phyloP scores from a whole-genome alignment of 768 basidiomycete genomes.

The Hemileccinum rubropunctum region DNA sequence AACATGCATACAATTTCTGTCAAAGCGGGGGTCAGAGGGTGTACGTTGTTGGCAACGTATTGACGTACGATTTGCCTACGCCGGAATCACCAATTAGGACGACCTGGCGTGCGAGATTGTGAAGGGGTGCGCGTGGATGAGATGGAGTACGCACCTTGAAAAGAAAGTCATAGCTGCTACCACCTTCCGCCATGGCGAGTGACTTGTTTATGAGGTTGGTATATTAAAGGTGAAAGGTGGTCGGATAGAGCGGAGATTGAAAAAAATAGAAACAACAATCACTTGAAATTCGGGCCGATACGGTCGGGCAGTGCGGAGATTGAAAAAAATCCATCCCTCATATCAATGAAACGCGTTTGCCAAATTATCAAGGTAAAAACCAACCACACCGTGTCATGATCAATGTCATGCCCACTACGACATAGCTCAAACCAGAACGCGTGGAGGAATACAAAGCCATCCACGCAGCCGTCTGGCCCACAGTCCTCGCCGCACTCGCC shows the following conservation, averaged over 20 bases:
- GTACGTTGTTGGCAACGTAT: background rate
- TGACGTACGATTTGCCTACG: slow-evolving; percentile 96
- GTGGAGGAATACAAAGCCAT: slow-evolving; percentile 53
- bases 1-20: slow-evolving; percentile 34
- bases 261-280: slow-evolving; percentile 4
- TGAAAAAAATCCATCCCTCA: slow-evolving; percentile 11
- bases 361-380: slow-evolving; percentile 66
- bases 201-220: background rate
- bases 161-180: slow-evolving; percentile 97
- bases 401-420: background rate
- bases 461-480: slow-evolving; percentile 66
- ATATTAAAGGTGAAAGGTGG: slow-evolving; percentile 4
- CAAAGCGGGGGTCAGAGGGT: background rate
- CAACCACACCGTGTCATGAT: background rate
- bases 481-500: slow-evolving; percentile 60
- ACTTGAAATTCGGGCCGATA: too few species aligned
- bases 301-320: slow-evolving; percentile 27
- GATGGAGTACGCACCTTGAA: slow-evolving; percentile 73
- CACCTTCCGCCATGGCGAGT: slow-evolving; percentile 77
- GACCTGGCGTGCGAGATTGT: slow-evolving; percentile 53
- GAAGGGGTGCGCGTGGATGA: background rate
- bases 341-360: slow-evolving; percentile 53
- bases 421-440: slow-evolving; percentile 52
- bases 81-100: slow-evolving; percentile 99
- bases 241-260: slow-evolving; percentile 30